Evolutionary conservation across 345 rosid species (phyloP).

Genomic region (Melastoma malabathricum): DNA sequence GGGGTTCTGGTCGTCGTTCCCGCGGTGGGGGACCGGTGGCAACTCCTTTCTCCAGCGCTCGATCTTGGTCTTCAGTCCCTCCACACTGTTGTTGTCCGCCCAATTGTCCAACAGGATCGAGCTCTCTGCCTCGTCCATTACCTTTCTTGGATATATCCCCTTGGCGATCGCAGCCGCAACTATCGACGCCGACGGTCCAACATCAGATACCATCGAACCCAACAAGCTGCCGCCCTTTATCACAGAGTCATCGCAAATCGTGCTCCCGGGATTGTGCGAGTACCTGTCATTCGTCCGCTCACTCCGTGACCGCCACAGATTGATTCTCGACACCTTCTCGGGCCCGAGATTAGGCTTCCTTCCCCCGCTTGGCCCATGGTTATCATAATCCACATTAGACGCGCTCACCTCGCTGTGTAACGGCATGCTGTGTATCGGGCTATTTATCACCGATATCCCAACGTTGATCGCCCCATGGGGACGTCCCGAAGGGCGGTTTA

Average conservation of each 20-base stretch:
- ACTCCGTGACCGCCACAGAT: slow-evolving; percentile 49
- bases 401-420: slow-evolving; percentile 33
- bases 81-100: slow-evolving; percentile 32
- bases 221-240: slow-evolving; percentile 15
- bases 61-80: slow-evolving; percentile 43
- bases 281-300: slow-evolving; percentile 28
- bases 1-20: slow-evolving; percentile 10
- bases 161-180: slow-evolving; percentile 93
- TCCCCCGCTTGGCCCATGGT: not conserved
- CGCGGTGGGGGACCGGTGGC: slow-evolving; percentile 18
- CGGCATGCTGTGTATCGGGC: slow-evolving; percentile 75
- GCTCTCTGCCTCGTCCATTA: slow-evolving; percentile 18
- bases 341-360: not conserved
- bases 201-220: slow-evolving; percentile 29
- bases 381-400: slow-evolving; percentile 3
- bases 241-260: slow-evolving; percentile 5
- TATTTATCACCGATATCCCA: slow-evolving; percentile 60
- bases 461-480: slow-evolving; percentile 72
- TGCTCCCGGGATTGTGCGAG: slow-evolving; percentile 10
- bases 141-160: slow-evolving; percentile 39
- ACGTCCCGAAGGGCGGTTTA: slow-evolving; percentile 64
- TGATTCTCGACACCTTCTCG: slow-evolving; percentile 5
- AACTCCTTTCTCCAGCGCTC: slow-evolving; percentile 62
- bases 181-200: slow-evolving; percentile 90
- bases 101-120: slow-evolving; percentile 38